phyloP scores from a whole-genome alignment of 176 grass and related monocot genomes.

The Microstegium vimineum region DNA sequence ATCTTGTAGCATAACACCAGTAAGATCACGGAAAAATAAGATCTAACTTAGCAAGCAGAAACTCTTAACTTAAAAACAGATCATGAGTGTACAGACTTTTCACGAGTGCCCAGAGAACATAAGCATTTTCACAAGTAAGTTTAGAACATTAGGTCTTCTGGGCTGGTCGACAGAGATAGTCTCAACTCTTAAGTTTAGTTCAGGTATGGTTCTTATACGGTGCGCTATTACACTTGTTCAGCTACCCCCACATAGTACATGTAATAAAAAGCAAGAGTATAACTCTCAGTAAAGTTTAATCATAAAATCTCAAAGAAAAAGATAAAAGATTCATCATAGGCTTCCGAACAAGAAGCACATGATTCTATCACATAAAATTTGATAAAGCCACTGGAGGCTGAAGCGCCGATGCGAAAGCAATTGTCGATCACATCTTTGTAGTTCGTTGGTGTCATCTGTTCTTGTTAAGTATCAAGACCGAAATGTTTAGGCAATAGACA shows the following conservation, averaged over 20 bases:
- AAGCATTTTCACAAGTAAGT: neutral
- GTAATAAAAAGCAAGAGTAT: constrained; percentile 26
- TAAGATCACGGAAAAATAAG: neutral
- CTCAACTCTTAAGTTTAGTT: constrained; percentile 17
- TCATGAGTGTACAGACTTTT: constrained; percentile 1
- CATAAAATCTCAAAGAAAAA: constrained; percentile 17
- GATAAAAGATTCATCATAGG: constrained; percentile 11
- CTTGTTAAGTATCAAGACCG: constrained; percentile 21
- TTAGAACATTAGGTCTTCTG: neutral
- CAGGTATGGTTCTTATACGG: constrained; percentile 29
- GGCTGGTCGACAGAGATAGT: neutral
- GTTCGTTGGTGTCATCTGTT: constrained; percentile 17
- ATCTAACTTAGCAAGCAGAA: neutral
- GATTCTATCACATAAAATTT: constrained; percentile 20
- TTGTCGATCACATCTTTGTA: constrained; percentile 26
- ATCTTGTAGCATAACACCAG: neutral
- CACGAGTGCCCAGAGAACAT: neutral
- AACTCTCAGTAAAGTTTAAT: constrained; percentile 28
- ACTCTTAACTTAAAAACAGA: no score
- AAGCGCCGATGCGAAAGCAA: neutral
- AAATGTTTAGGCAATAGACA: constrained; percentile 15
- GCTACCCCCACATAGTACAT: constrained; percentile 30
- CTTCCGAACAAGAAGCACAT: constrained; percentile 25
- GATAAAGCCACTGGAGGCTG: constrained; percentile 3
- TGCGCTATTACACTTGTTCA: constrained; percentile 26